phyloP scores from a whole-genome alignment of 257 asterid species.

The Lycium ferocissimum region DNA sequence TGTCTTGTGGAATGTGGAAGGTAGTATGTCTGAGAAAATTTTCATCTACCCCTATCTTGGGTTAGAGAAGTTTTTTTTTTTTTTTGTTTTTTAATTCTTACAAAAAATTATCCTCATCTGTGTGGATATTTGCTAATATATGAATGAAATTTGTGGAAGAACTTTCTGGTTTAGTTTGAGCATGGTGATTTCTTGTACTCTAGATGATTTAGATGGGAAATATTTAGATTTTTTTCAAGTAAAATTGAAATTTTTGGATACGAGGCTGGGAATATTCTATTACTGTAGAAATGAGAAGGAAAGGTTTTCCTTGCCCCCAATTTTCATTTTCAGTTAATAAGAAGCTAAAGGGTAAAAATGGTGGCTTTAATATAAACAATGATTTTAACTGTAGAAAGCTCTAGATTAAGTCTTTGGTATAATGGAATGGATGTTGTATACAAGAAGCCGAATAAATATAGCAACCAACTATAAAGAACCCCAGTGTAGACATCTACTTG shows the following conservation, averaged over 20 bases:
- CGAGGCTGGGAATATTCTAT: not conserved
- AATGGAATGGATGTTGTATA: not conserved
- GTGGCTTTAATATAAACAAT: not conserved
- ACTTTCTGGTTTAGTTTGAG: not conserved
- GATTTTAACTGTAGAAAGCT: not conserved
- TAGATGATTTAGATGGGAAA: not conserved
- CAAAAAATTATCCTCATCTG: no score
- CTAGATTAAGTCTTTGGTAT: not conserved
- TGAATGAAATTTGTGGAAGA: not conserved
- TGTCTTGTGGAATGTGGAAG: no score
- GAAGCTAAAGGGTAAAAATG: not conserved
- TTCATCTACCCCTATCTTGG: no score
- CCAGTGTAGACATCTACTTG: no score
- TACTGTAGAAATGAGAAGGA: not conserved
- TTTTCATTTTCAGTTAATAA: no score
- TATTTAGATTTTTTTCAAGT: no score
- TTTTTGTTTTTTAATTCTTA: no score
- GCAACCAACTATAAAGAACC: not conserved
- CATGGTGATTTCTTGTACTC: no score
- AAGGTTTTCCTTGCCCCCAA: not conserved
- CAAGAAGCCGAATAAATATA: not conserved
- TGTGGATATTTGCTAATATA: not conserved
- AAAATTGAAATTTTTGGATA: no score
- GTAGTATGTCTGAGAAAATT: no score
- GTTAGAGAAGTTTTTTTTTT: no score